These are phyloP conservation scores for Xerocomus spinulosus DNA, from an alignment of 768 basidiomycete species.

Conservation along the genomic window DNA sequence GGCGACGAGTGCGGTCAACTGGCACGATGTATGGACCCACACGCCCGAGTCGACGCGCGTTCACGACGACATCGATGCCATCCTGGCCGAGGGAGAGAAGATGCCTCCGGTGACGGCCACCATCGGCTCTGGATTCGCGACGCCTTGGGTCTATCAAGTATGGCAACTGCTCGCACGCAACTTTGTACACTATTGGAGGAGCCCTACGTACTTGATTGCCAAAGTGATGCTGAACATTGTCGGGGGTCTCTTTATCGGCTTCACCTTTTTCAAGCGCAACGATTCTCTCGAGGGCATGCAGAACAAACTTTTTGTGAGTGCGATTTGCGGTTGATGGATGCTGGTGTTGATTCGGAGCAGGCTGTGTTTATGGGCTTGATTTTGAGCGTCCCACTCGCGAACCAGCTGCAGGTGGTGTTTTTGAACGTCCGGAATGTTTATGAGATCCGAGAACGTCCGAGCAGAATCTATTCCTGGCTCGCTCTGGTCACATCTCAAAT, in stretches of 20 bases:
- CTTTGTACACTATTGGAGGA: constrained; percentile 46
- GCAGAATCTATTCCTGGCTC: constrained; percentile 63
- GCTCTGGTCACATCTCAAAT: constrained; percentile 53
- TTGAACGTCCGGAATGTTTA: constrained; percentile 56
- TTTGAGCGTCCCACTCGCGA: constrained; percentile 47
- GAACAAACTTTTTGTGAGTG: constrained; percentile 58
- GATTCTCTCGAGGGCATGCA: constrained; percentile 54
- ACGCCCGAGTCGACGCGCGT: constrained; percentile 41
- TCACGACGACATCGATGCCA: constrained; percentile 39
- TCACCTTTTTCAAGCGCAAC: constrained; percentile 58
- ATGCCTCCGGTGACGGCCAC: constrained; percentile 35
- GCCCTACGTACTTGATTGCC: constrained; percentile 56
- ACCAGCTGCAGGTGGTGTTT: constrained; percentile 62
- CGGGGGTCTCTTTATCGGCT: constrained; percentile 55
- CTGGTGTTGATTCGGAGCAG: constrained; percentile 21
- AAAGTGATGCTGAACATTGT: constrained; percentile 53
- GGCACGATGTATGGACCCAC: constrained; percentile 56
- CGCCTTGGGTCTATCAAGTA: constrained; percentile 49
- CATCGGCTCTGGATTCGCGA: constrained; percentile 45
- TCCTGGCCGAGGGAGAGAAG: constrained; percentile 46
- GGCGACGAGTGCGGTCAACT: constrained; percentile 48
- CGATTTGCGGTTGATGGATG: neutral
- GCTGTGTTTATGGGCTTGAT: constrained; percentile 56
- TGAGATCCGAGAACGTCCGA: constrained; percentile 62
- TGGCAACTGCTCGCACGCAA: constrained; percentile 43